phyloP scores from a whole-genome alignment of 139 green algal species.

The Tetradesmus obliquus region DNA sequence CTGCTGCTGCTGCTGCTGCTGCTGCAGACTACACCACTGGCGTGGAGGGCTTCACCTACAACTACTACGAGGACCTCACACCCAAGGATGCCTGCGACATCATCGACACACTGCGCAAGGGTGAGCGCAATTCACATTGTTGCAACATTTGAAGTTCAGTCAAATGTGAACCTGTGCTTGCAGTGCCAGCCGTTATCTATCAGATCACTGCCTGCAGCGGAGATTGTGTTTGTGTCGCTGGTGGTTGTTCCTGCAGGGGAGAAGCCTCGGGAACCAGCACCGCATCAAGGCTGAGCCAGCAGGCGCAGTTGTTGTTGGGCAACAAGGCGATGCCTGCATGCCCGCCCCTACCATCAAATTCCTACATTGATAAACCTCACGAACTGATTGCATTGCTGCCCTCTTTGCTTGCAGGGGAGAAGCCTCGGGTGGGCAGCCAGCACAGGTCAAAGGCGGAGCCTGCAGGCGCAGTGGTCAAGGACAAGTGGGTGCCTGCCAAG shows the following conservation, averaged over 20 bases:
- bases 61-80: slow-evolving; percentile 98
- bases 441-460: slow-evolving; percentile 85
- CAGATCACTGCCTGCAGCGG: too few relatives aligned
- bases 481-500: slow-evolving; percentile 78
- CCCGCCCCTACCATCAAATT: slow-evolving; percentile 70
- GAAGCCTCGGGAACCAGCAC: slow-evolving; percentile 73
- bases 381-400: too few relatives aligned
- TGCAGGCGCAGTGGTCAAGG: slow-evolving; percentile 67
- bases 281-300: slow-evolving; percentile 84
- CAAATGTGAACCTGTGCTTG: too few relatives aligned
- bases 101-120: slow-evolving; percentile 83
- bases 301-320: slow-evolving; percentile 62
- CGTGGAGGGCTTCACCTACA: slow-evolving; percentile 90
- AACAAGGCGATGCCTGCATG: slow-evolving; percentile 57
- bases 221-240: too few relatives aligned
- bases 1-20: not conserved
- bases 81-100: slow-evolving; percentile 82
- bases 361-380: too few relatives aligned
- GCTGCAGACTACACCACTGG: slow-evolving; percentile 55
- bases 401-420: not conserved
- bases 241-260: not conserved
- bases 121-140: slow-evolving; percentile 54
- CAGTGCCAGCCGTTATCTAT: too few relatives aligned
- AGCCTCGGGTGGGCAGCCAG: slow-evolving; percentile 72
- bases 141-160: too few relatives aligned